Percentiles rank a stretch among this genome's conserved stretches.
Evolutionary conservation across 331 rosid genomes (phyloP).

Genomic region (Acacia concinna): DNA sequence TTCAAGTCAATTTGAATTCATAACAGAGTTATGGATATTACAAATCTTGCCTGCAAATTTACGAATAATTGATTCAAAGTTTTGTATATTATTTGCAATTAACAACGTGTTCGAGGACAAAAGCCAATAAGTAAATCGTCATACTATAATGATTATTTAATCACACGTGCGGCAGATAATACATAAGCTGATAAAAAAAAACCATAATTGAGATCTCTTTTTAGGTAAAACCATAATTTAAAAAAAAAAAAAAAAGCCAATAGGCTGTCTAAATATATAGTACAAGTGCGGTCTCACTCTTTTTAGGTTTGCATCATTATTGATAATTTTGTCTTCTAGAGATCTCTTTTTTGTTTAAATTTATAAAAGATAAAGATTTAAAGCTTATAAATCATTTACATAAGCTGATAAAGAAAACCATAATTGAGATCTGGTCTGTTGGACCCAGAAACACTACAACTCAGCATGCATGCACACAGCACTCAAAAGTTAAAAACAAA

Average conservation of each 20-base stretch:
- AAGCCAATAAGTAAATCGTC: background rate
- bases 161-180: background rate
- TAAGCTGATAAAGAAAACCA: no score
- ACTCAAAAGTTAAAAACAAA: background rate
- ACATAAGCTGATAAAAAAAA: no score
- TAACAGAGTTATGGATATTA: background rate
- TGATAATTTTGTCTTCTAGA: background rate
- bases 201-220: no score
- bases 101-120: background rate
- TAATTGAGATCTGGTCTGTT: background rate
- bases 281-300: background rate
- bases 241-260: no score
- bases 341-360: background rate
- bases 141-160: background rate
- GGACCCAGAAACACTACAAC: background rate
- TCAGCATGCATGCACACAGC: background rate
- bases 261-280: background rate
- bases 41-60: constrained; percentile 10
- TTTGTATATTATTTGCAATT: background rate
- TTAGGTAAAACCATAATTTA: no score
- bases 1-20: background rate
- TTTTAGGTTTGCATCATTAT: background rate
- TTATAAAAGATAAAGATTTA: background rate
- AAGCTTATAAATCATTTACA: no score
- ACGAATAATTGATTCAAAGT: background rate